Percentiles rank a stretch among this genome's conserved stretches.
These are phyloP conservation scores for Acanthamoeba sp. DNA, from an alignment of 208 protist species.

Conservation along the genomic window DNA sequence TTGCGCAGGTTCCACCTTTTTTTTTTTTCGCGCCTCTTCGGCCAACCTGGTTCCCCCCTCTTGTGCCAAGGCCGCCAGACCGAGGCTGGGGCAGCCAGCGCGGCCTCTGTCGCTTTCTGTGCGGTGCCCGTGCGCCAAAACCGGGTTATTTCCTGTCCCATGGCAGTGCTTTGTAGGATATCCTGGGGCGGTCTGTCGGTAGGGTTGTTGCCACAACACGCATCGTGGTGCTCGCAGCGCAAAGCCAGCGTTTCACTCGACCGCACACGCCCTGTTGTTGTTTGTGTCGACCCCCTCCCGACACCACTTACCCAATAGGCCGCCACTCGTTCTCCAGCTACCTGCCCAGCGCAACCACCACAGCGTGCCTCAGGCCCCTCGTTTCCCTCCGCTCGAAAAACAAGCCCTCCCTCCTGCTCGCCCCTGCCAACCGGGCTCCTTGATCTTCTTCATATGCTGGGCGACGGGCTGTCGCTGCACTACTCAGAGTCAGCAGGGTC, in stretches of 20 bases:
- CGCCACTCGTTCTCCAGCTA: too few relatives aligned
- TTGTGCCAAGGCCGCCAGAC: too few relatives aligned
- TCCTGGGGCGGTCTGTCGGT: too few relatives aligned
- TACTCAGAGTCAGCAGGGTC: conserved; percentile 42
- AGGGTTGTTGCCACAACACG: not conserved
- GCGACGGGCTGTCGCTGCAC: conserved; percentile 33
- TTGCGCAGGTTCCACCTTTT: not conserved
- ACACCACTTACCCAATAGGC: not conserved
- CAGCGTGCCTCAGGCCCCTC: too few relatives aligned
- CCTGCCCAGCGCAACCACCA: not conserved
- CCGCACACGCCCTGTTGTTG: not conserved
- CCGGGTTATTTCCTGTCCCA: not conserved
- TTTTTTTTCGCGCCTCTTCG: not conserved
- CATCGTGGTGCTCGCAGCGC: not conserved
- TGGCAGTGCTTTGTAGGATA: too few relatives aligned
- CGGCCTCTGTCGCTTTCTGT: too few relatives aligned
- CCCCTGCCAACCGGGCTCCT: not conserved
- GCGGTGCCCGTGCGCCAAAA: not conserved
- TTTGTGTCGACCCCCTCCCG: not conserved
- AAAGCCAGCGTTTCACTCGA: too few relatives aligned
- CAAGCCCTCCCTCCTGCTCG: not conserved
- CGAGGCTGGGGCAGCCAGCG: too few relatives aligned
- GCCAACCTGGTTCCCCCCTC: not conserved
- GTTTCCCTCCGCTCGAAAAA: too few relatives aligned
- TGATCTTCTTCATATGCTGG: not conserved